Evolutionary conservation across 2,329 filamentous ascomycete species (phyloP), one percentile per base, ranked within the genome.

Genomic region (Cercospora sp.): DNA sequence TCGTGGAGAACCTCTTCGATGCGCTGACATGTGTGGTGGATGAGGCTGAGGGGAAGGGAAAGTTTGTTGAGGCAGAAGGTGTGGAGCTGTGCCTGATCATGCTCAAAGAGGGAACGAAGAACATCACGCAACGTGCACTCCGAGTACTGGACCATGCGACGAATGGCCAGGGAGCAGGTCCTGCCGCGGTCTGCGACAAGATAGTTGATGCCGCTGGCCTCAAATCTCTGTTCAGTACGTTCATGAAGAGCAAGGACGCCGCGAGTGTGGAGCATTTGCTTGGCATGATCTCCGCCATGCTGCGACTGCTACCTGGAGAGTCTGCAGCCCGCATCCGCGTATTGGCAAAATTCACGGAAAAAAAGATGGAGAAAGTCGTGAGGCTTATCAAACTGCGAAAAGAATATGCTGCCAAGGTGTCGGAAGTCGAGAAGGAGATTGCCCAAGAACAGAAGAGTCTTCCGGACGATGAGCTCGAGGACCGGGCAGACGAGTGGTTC

Each of bases 271-370:
- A 97, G 75, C 94, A 97, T 77, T 82, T 98, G 0, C 83, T 98
- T 6, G 90, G 91, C 8, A 91, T 98, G 9, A 93, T 98, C 71
- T 88, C 91, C 0, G 92, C 91, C 0, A 86, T 99, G 78, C 84
- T 99, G 1, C 89, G 93, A 26, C 85, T 90, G 3, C 80, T 99
- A 1, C 93, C 94, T 0, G 91, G 89, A 16, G 88, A 92, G 33
- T 93, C 92, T 1, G 84, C 92, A 0, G 85, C 89, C 33, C 87
- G 95, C 5, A 96, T 98, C 73, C 88, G 95, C 3, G 87, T 90
- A 0, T 85, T 98, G 3, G 94, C 94, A 59, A 99, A 99, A 77
- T 98, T 98, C 75, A 91, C 97, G 18, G 95, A 99, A 79, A 97
- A 93, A 77, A 89, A 97, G 72, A 97, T 96, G 78, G 92, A 90